Evolutionary conservation across 768 basidiomycete genomes (phyloP), one percentile per base, ranked within the genome.

Genomic region (Leccinellum rugosiceps): DNA sequence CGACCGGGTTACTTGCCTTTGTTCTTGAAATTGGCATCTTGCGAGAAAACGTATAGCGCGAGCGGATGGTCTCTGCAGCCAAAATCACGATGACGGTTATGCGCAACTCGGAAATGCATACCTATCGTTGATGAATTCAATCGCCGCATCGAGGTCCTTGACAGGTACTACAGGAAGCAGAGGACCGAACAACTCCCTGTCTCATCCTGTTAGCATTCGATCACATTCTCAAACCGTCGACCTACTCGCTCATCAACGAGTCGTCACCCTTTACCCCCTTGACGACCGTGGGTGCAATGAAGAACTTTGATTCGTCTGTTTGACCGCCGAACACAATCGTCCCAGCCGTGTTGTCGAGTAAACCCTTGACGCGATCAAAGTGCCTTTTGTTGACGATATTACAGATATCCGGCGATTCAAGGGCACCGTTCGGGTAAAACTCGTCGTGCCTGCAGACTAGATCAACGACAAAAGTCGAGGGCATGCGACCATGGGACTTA

Each of bases 171-270:
- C 77, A 5, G 90, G 87, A 26, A 95, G 74, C 10, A 95, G 61
- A 8, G 93, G 93, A 0, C 91, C 93, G 62, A 95, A 94, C 35
- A 94, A 79, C 65, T 94, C 93, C 58, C 90, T 92, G 60, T 4
- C 6, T 0, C 46, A 19, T 43, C 6, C 6, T 13, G 21, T 61
- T 7, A 61, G 31, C n/a, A 9, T 43, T 44, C 2, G 23, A n/a
- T 51, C 32, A 9, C 17, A 48, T 52, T 15, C 31, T 14, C 11
- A 6, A 38, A 56, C 14, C 5, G 49, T 47, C n/a, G 3, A 77
- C 86, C 51, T 63, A 88, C 89, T 89, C 86, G 67, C 78, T 77
- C 88, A 94, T 89, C 59, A 93, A 71, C 0, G 86, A 79, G 70
- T 94, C 92, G 55, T 83, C 82, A 0, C 60, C 65, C 35, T 75